Conservation (phyloP, 306 rosid species). For the Prinsepia uniflora region DNA sequence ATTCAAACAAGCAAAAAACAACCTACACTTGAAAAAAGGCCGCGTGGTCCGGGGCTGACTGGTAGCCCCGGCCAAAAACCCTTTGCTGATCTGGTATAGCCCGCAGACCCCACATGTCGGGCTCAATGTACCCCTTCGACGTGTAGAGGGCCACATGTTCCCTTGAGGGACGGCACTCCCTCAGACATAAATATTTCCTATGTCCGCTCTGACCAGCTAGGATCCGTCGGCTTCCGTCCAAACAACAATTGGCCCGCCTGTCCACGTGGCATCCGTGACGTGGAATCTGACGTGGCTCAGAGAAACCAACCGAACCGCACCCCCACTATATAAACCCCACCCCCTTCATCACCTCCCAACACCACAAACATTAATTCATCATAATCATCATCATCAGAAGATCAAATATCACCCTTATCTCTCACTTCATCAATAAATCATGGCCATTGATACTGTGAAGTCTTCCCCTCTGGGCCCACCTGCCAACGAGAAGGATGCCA, state of each 20-base stretch:
- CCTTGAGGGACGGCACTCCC: not conserved
- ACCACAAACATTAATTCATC: not conserved
- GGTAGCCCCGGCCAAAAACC: slow-evolving; percentile 19
- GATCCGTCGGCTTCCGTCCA: slow-evolving; percentile 37
- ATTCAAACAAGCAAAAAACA: slow-evolving; percentile 36
- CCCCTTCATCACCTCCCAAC: not conserved
- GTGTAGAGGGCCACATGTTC: slow-evolving; percentile 54
- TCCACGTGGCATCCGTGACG: slow-evolving; percentile 16
- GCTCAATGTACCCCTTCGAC: slow-evolving; percentile 10
- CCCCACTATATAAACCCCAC: slow-evolving; percentile 34
- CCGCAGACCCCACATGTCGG: slow-evolving; percentile 51
- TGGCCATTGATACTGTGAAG: slow-evolving; percentile 48
- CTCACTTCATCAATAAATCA: slow-evolving; percentile 18
- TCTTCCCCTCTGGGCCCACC: slow-evolving; percentile 33
- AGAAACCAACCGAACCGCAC: not conserved
- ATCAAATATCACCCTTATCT: too few species aligned
- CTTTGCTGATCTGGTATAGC: slow-evolving; percentile 37
- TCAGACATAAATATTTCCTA: slow-evolving; percentile 6
- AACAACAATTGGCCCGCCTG: slow-evolving; percentile 7
- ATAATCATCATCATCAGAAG: too few species aligned
- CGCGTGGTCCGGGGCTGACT: slow-evolving; percentile 51
- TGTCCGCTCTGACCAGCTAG: slow-evolving; percentile 25
- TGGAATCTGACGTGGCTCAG: slow-evolving; percentile 20
- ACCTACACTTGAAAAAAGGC: slow-evolving; percentile 23
- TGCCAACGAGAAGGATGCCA: slow-evolving; percentile 38